Evolutionary conservation across 768 basidiomycete species (phyloP).

Genomic region (Pulveroboletus ravenelii): DNA sequence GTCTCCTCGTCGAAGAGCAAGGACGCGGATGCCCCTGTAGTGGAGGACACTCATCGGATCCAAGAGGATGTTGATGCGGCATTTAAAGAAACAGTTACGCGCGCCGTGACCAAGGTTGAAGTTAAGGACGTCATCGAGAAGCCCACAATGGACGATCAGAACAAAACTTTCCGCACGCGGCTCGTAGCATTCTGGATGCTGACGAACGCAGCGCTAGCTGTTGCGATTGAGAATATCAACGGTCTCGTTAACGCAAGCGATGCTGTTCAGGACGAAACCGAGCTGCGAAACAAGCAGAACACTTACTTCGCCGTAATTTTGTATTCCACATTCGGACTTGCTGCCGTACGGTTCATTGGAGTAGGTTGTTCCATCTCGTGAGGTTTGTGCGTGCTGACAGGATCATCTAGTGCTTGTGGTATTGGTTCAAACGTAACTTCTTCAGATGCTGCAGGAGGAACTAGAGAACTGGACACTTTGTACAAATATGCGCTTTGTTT

Average conservation of each 20-base stretch:
- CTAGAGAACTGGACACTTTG: constrained; percentile 30
- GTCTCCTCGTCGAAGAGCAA: constrained; percentile 80
- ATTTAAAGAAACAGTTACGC: constrained; percentile 89
- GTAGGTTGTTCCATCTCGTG: constrained; percentile 40
- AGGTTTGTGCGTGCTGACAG: neutral
- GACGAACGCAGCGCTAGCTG: constrained; percentile 60
- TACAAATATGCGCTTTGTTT: constrained; percentile 15
- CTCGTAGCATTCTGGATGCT: constrained; percentile 82
- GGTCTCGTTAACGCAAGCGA: constrained; percentile 46
- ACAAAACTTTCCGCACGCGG: constrained; percentile 90
- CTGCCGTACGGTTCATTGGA: constrained; percentile 69
- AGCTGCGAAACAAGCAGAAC: constrained; percentile 46
- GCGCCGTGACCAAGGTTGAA: constrained; percentile 73
- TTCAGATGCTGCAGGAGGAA: constrained; percentile 79
- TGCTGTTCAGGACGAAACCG: constrained; percentile 36
- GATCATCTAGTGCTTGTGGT: constrained; percentile 63
- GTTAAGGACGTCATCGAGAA: constrained; percentile 65
- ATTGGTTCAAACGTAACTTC: constrained; percentile 78
- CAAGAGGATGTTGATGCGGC: constrained; percentile 87
- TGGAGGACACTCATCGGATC: constrained; percentile 77
- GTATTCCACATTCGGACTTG: constrained; percentile 72
- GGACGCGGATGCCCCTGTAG: constrained; percentile 68
- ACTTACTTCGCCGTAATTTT: constrained; percentile 75
- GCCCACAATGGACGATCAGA: constrained; percentile 83
- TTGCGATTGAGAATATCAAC: constrained; percentile 73